Evolutionary conservation across 2,329 filamentous ascomycete species (phyloP).

Genomic region (Ceratocystis ficicola): DNA sequence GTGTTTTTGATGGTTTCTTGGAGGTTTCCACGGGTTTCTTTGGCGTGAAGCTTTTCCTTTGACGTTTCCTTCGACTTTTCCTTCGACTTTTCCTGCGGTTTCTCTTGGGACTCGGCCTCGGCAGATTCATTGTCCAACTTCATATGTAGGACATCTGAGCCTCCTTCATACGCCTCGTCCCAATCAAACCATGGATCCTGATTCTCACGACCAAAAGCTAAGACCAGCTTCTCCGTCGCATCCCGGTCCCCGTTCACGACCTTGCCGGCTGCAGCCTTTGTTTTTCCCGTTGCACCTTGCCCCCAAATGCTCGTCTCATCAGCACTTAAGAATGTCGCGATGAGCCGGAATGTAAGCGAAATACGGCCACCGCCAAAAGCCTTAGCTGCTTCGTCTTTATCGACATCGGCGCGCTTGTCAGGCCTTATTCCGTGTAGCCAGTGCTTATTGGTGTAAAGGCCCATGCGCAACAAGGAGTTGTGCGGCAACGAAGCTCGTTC

Average conservation of each 20-base stretch:
- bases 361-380: constrained; percentile 68
- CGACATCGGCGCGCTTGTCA: constrained; percentile 59
- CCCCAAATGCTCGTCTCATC: constrained; percentile 70
- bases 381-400: constrained; percentile 58
- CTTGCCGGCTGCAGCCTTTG: constrained; percentile 42
- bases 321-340: constrained; percentile 68
- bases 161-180: constrained; percentile 60
- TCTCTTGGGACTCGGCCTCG: background rate
- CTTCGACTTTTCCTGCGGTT: constrained; percentile 25
- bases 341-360: constrained; percentile 79
- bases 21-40: background rate
- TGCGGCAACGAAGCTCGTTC: constrained; percentile 68
- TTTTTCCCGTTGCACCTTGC: constrained; percentile 69
- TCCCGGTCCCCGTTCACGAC: constrained; percentile 58
- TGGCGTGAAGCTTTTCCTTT: too few relatives aligned
- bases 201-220: constrained; percentile 78
- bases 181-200: constrained; percentile 60
- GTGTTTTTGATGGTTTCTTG: background rate
- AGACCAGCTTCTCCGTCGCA: constrained; percentile 57
- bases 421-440: constrained; percentile 90
- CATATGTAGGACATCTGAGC: constrained; percentile 74
- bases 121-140: background rate
- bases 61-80: too few relatives aligned
- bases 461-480: constrained; percentile 78
- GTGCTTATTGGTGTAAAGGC: constrained; percentile 64